Conservation (phyloP, 768 basidiomycete genomes). For the Tremella fuciformis region DNA sequence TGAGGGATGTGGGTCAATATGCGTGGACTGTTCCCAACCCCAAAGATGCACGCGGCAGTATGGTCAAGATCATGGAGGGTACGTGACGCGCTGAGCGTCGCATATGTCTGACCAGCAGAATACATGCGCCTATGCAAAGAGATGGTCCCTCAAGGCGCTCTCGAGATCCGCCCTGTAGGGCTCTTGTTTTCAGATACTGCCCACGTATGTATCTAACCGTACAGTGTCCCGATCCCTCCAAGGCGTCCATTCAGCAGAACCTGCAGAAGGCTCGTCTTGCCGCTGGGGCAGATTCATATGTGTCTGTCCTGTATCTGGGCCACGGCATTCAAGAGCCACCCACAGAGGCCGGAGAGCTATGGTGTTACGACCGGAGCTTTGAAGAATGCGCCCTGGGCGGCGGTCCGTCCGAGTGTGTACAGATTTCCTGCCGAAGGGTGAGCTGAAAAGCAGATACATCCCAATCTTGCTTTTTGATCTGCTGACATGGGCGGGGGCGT, state of each 20-base stretch:
- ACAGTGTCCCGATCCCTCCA: constrained; percentile 41
- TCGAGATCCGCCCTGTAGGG: constrained; percentile 19
- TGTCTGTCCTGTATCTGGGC: constrained; percentile 39
- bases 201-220: not conserved
- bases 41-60: constrained; percentile 42
- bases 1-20: constrained; percentile 38
- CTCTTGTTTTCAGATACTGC: not conserved
- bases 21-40: constrained; percentile 31
- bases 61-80: constrained; percentile 43
- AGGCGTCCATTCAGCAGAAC: constrained; percentile 36
- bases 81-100: constrained; percentile 14
- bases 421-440: not conserved
- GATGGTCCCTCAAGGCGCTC: constrained; percentile 8
- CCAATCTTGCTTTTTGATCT: constrained; percentile 46
- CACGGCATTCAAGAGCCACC: constrained; percentile 49
- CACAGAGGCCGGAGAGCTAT: constrained; percentile 46
- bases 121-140: constrained; percentile 13
- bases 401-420: constrained; percentile 40
- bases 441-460: constrained; percentile 34
- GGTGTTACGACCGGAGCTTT: constrained; percentile 44
- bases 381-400: constrained; percentile 38
- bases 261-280: constrained; percentile 35
- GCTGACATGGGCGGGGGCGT: constrained; percentile 42
- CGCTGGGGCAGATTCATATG: constrained; percentile 35
- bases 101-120: constrained; percentile 6